A percentile compares a stretch with the other conserved stretches of the same genome.
Conservation (phyloP, 2,329 filamentous ascomycete genomes). For the Chrysoporthe cubensis region DNA sequence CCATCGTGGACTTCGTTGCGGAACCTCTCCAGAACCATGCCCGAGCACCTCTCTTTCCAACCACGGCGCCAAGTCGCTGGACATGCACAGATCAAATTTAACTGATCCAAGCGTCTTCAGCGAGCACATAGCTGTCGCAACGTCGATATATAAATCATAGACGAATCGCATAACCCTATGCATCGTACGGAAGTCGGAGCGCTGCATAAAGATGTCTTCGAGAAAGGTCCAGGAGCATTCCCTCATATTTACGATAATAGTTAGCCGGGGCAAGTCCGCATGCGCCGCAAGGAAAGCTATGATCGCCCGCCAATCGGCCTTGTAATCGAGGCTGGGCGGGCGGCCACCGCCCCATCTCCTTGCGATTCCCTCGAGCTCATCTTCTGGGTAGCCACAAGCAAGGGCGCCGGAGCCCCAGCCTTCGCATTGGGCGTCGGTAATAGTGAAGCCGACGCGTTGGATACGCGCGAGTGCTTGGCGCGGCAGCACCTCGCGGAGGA, state of each 20-base stretch:
- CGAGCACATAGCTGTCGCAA: conserved; percentile 9
- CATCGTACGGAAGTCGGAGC: too few species aligned
- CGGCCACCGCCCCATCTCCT: neutral
- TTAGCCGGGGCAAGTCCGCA: conserved; percentile 1
- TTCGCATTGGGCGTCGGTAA: conserved; percentile 7
- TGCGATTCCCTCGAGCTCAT: neutral
- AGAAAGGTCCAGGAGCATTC: neutral
- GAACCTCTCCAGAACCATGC: too few species aligned
- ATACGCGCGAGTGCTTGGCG: neutral
- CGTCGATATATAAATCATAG: conserved; percentile 13
- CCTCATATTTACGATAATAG: neutral
- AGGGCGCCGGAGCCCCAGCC: conserved; percentile 4
- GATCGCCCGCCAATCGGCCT: neutral
- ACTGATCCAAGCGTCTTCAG: conserved; percentile 1
- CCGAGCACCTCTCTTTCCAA: conserved; percentile 13
- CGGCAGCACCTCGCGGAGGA: neutral
- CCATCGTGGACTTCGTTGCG: too few species aligned
- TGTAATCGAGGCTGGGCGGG: neutral
- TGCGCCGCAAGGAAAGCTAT: neutral
- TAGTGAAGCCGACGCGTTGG: neutral
- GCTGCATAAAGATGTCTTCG: neutral
- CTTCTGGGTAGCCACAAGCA: neutral
- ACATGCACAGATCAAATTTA: neutral
- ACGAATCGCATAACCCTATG: conserved; percentile 3
- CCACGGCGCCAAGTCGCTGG: conserved; percentile 6